Conservation (phyloP, 306 rosid genomes). For the Dryas drummondii region DNA sequence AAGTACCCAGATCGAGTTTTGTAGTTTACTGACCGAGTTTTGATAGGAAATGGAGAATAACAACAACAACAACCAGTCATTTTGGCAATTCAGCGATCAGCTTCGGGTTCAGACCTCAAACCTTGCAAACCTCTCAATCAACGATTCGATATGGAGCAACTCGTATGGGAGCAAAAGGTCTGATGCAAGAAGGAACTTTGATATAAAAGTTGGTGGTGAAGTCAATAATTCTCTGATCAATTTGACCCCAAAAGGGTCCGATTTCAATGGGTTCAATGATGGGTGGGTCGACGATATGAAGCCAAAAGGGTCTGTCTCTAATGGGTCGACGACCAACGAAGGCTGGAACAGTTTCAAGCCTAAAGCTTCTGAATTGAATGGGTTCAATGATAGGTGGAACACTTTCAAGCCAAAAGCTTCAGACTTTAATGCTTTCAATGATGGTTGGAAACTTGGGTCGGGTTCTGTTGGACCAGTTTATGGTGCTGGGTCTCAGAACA, state of each 20-base stretch:
- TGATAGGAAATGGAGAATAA: constrained; percentile 42
- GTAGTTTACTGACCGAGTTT: neutral
- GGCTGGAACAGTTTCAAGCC: constrained; percentile 41
- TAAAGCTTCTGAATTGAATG: constrained; percentile 33
- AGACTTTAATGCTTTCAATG: constrained; percentile 11
- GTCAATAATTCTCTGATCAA: constrained; percentile 34
- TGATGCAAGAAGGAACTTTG: constrained; percentile 65
- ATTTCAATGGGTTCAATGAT: constrained; percentile 38
- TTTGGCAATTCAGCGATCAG: constrained; percentile 88
- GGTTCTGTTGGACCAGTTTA: constrained; percentile 19
- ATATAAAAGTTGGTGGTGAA: constrained; percentile 82
- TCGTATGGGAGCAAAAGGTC: constrained; percentile 48
- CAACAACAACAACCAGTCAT: constrained; percentile 69
- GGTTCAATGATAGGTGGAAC: constrained; percentile 33
- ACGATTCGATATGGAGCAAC: constrained; percentile 85
- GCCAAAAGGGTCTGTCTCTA: constrained; percentile 25
- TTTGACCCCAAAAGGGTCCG: constrained; percentile 36
- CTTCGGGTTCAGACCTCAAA: constrained; percentile 61
- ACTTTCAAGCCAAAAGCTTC: constrained; percentile 20
- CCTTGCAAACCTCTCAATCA: constrained; percentile 58
- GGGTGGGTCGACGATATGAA: constrained; percentile 18
- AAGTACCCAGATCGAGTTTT: constrained; percentile 14
- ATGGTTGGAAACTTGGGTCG: constrained; percentile 47
- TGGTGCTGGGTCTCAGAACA: constrained; percentile 34
- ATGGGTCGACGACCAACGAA: constrained; percentile 18